Conservation (phyloP, 78 protist species). For the Guillardia theta region DNA sequence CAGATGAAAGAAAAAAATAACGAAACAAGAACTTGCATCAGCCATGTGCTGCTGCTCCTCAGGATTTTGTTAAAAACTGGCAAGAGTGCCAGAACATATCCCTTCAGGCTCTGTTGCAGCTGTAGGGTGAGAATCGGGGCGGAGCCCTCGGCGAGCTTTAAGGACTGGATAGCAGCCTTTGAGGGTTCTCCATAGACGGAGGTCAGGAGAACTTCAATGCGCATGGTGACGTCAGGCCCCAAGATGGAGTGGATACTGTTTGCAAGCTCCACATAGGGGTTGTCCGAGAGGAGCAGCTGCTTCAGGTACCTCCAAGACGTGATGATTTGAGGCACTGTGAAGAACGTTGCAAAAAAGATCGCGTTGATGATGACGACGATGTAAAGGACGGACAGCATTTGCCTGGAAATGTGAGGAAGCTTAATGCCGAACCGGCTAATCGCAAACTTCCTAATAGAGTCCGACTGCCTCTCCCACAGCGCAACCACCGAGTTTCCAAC, state of each 20-base stretch:
- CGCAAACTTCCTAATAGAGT: not conserved
- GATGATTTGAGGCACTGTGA: not conserved
- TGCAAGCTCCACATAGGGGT: not conserved
- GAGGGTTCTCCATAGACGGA: not conserved
- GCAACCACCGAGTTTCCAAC: not conserved
- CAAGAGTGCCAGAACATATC: not conserved
- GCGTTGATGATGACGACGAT: not conserved
- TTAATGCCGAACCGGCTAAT: not conserved
- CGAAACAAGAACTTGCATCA: not conserved
- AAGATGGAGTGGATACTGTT: not conserved
- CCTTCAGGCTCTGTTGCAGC: constrained; percentile 4
- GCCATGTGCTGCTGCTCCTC: not conserved
- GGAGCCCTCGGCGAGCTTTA: not conserved
- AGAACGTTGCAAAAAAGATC: not conserved
- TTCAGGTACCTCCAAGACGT: not conserved
- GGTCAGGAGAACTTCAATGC: not conserved
- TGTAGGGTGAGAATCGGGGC: not conserved
- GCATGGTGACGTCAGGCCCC: not conserved
- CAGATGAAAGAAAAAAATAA: not conserved
- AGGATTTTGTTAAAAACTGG: not conserved
- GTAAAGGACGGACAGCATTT: not conserved
- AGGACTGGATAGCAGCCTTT: not conserved
- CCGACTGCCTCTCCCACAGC: not conserved
- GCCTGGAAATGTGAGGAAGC: not conserved
- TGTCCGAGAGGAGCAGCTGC: not conserved